phyloP scores from a whole-genome alignment of 257 asterid genomes.

The Solanum arcanum region DNA sequence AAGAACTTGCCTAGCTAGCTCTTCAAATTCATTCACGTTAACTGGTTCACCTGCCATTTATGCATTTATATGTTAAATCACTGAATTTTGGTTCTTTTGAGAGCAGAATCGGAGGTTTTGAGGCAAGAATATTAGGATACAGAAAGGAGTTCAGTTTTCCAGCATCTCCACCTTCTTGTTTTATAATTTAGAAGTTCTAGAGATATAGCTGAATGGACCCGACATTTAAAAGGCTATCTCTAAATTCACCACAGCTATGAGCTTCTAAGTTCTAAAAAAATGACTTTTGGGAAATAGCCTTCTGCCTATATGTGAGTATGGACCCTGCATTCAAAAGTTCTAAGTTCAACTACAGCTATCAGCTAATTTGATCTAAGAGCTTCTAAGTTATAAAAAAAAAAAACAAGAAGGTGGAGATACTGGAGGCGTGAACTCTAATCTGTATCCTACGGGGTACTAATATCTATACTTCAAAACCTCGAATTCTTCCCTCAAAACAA shows the following conservation, averaged over 20 bases:
- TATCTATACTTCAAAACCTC: background rate
- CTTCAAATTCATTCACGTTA: constrained; percentile 36
- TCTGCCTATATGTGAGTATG: background rate
- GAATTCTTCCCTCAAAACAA: background rate
- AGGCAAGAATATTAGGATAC: background rate
- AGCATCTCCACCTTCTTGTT: background rate
- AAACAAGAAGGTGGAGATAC: background rate
- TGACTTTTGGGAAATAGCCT: background rate
- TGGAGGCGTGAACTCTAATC: background rate
- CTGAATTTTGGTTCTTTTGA: background rate
- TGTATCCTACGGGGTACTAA: background rate
- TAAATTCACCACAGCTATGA: background rate
- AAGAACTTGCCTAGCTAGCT: constrained; percentile 48
- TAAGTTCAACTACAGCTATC: background rate
- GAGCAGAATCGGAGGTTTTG: background rate
- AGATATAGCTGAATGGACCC: background rate
- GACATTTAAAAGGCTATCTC: background rate
- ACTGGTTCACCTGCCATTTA: constrained; percentile 38
- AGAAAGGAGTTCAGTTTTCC: background rate
- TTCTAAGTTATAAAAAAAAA: background rate
- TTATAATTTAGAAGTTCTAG: background rate
- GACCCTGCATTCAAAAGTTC: background rate
- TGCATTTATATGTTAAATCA: background rate
- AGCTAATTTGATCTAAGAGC: background rate
- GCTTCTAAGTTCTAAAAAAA: background rate